Evolutionary conservation across 495 filamentous ascomycete species (phyloP).

Genomic region (Hypoxylon intermedium): DNA sequence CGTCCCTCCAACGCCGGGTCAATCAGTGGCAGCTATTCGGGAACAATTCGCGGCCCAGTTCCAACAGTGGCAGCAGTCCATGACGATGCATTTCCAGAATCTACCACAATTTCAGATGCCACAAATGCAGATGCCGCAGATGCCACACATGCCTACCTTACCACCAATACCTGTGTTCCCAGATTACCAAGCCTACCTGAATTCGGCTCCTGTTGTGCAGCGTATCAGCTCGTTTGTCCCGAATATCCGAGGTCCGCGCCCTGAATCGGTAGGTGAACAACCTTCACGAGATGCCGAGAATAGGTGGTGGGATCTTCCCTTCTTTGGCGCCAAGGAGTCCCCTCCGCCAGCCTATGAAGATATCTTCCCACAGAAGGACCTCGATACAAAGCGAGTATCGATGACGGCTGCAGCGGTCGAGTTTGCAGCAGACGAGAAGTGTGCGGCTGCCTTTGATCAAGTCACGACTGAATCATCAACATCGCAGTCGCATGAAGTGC

Average conservation of each 20-base stretch:
- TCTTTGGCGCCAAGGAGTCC: conserved; percentile 48
- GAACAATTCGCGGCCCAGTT: conserved; percentile 80
- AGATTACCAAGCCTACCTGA: conserved; percentile 71
- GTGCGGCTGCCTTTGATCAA: conserved; percentile 63
- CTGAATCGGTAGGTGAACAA: conserved; percentile 47
- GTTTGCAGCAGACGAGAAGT: conserved; percentile 70
- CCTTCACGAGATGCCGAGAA: conserved; percentile 58
- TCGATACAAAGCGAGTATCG: conserved; percentile 67
- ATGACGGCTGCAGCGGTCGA: conserved; percentile 69
- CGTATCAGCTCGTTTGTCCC: conserved; percentile 78
- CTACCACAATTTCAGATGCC: conserved; percentile 66
- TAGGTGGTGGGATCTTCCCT: conserved; percentile 73
- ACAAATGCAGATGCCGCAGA: conserved; percentile 72
- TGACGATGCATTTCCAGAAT: conserved; percentile 52
- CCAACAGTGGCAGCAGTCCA: conserved; percentile 78
- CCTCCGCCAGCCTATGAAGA: conserved; percentile 83
- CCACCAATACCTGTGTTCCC: conserved; percentile 66
- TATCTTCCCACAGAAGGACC: conserved; percentile 67
- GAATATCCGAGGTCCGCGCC: conserved; percentile 53
- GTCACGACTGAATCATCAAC: conserved; percentile 20
- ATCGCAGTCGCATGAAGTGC: conserved; percentile 40
- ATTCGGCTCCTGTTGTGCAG: conserved; percentile 66
- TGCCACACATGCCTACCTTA: conserved; percentile 63
- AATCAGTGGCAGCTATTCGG: conserved; percentile 74
- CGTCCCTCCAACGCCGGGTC: conserved; percentile 60